Percentiles rank a stretch among this genome's conserved stretches.
These are phyloP conservation scores for Cyberlindnera maritima DNA, from an alignment of 805 yeast species.

Conservation along the genomic window DNA sequence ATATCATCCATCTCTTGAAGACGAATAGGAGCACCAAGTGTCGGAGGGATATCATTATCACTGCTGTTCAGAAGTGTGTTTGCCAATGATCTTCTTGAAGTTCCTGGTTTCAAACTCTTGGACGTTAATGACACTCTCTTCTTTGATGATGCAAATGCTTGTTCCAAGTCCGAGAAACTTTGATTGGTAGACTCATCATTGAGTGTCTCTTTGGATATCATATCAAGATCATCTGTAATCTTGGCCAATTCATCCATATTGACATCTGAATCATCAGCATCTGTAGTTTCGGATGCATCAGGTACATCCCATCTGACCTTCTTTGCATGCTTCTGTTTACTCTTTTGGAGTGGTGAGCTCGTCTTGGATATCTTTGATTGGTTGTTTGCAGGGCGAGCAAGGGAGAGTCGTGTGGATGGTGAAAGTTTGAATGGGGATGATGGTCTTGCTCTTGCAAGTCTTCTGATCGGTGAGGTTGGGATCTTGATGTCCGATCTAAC, in stretches of 20 bases:
- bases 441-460: constrained; percentile 20
- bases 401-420: constrained; percentile 25
- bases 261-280: constrained; percentile 23
- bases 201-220: constrained; percentile 10
- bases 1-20: constrained; percentile 6
- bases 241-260: constrained; percentile 27
- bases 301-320: constrained; percentile 49
- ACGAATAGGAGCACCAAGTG: constrained; percentile 21
- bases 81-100: constrained; percentile 3
- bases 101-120: constrained; percentile 19
- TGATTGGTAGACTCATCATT: constrained; percentile 17
- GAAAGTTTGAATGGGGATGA: constrained; percentile 24
- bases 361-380: constrained; percentile 17
- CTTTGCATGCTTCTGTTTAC: constrained; percentile 29
- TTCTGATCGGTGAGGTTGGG: constrained; percentile 28
- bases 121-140: constrained; percentile 28
- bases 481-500: constrained; percentile 22
- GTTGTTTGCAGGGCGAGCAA: constrained; percentile 11
- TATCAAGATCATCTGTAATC: constrained; percentile 21
- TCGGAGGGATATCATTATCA: not conserved
- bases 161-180: constrained; percentile 20
- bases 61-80: not conserved
- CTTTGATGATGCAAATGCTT: constrained; percentile 15
- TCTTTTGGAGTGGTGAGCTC: constrained; percentile 17
- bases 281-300: constrained; percentile 11